phyloP scores from a whole-genome alignment of 1,139 yeast genomes.

The Yamadazyma pseudoaaseri region DNA sequence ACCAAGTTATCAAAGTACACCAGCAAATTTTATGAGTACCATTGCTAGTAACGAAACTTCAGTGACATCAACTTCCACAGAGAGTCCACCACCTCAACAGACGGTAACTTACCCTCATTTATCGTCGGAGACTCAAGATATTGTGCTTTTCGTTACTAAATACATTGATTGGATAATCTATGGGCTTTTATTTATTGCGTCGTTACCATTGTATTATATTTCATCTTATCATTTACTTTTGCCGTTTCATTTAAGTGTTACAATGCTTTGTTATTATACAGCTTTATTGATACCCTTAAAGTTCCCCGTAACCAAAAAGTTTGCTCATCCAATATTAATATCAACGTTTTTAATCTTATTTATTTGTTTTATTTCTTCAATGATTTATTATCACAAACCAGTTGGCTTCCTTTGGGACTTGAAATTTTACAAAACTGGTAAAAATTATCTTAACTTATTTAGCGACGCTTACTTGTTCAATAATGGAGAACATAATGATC shows the following conservation, averaged over 20 bases:
- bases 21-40: constrained; percentile 5
- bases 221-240: constrained; percentile 50
- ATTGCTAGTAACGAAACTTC: constrained; percentile 1
- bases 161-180: constrained; percentile 61
- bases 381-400: constrained; percentile 47
- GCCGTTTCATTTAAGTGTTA: constrained; percentile 61
- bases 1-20: constrained; percentile 4
- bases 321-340: constrained; percentile 70
- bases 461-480: constrained; percentile 31
- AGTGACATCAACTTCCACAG: neutral
- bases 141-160: constrained; percentile 40
- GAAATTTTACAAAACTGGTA: constrained; percentile 63
- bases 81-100: constrained; percentile 1
- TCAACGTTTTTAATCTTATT: constrained; percentile 63
- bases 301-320: constrained; percentile 46
- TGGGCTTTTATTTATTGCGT: constrained; percentile 43
- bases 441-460: constrained; percentile 61
- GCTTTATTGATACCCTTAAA: constrained; percentile 51
- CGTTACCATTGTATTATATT: constrained; percentile 55
- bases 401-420: constrained; percentile 50
- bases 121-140: constrained; percentile 17
- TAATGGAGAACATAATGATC: constrained; percentile 23
- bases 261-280: constrained; percentile 53
- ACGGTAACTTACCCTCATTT: constrained; percentile 9
- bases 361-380: constrained; percentile 58